These are phyloP conservation scores for Erysiphe pulchra DNA, from an alignment of 2,329 filamentous ascomycete species.

Conservation along the genomic window DNA sequence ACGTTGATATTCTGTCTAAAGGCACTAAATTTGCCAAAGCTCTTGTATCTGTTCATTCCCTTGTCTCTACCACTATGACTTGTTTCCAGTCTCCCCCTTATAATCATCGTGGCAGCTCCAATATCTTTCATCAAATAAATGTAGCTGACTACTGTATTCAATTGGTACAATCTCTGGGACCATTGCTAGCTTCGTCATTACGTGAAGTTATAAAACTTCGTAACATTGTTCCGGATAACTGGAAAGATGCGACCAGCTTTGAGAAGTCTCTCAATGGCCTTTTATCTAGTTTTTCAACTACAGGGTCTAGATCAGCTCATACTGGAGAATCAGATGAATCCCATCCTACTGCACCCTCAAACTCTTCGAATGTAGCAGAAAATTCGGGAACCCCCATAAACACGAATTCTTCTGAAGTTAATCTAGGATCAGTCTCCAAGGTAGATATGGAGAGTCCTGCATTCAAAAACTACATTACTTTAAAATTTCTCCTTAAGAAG, in stretches of 20 bases:
- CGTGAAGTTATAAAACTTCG: constrained; percentile 61
- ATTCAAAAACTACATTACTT: constrained; percentile 53
- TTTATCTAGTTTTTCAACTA: constrained; percentile 2
- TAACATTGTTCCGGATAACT: constrained; percentile 44
- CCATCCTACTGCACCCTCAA: background rate
- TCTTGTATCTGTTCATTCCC: constrained; percentile 47
- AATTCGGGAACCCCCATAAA: background rate
- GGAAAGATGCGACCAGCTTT: constrained; percentile 16
- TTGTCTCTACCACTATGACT: constrained; percentile 49
- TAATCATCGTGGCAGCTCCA: constrained; percentile 29
- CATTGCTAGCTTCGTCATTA: constrained; percentile 54
- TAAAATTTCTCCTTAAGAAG: constrained; percentile 53
- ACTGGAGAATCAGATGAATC: background rate
- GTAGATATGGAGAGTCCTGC: constrained; percentile 17
- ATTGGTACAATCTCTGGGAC: constrained; percentile 52
- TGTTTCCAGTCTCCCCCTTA: constrained; percentile 35
- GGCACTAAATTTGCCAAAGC: constrained; percentile 63
- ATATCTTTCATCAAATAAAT: constrained; percentile 51
- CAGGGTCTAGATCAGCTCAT: constrained; percentile 1
- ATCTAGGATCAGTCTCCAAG: constrained; percentile 7
- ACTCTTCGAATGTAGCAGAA: constrained; percentile 1
- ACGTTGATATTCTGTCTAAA: constrained; percentile 21
- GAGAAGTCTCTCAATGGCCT: constrained; percentile 8
- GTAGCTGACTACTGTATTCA: constrained; percentile 59
- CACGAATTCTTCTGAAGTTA: background rate